phyloP scores from a whole-genome alignment of 2,329 filamentous ascomycete species.

The Beauveria sp. region DNA sequence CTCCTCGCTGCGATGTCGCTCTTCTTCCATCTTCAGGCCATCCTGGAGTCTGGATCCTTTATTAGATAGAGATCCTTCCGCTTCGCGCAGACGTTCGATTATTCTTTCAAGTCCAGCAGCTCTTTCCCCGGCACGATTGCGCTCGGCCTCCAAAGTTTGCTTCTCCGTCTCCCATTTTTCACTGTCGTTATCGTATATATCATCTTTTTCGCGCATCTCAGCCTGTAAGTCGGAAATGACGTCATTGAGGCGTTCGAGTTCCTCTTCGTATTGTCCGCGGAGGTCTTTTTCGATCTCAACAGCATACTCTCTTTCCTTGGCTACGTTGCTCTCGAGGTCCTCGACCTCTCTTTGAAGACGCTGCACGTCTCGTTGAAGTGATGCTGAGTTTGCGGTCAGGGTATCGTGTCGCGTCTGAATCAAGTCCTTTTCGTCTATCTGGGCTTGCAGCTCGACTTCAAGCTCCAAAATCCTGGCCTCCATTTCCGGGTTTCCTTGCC shows the following conservation, averaged over 20 bases:
- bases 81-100: conserved; percentile 61
- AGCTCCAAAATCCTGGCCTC: conserved; percentile 44
- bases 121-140: conserved; percentile 59
- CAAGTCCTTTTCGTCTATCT: conserved; percentile 59
- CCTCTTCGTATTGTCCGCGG: conserved; percentile 33
- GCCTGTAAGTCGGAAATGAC: conserved; percentile 57
- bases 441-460: conserved; percentile 51
- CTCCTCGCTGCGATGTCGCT: conserved; percentile 67
- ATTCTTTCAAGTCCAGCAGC: conserved; percentile 61
- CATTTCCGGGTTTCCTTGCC: conserved; percentile 24
- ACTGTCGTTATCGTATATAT: conserved; percentile 61
- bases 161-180: conserved; percentile 66
- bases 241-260: conserved; percentile 44
- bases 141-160: conserved; percentile 57
- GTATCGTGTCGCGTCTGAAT: conserved; percentile 63
- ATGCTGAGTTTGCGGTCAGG: conserved; percentile 55
- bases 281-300: conserved; percentile 55
- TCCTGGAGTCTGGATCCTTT: conserved; percentile 62
- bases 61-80: conserved; percentile 58
- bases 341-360: conserved; percentile 38
- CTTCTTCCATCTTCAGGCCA: conserved; percentile 61
- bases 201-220: conserved; percentile 61
- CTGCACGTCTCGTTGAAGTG: conserved; percentile 58
- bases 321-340: conserved; percentile 41
- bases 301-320: conserved; percentile 49